phyloP scores from a whole-genome alignment of 148 eudicot genomes.

The Camellia japonica region DNA sequence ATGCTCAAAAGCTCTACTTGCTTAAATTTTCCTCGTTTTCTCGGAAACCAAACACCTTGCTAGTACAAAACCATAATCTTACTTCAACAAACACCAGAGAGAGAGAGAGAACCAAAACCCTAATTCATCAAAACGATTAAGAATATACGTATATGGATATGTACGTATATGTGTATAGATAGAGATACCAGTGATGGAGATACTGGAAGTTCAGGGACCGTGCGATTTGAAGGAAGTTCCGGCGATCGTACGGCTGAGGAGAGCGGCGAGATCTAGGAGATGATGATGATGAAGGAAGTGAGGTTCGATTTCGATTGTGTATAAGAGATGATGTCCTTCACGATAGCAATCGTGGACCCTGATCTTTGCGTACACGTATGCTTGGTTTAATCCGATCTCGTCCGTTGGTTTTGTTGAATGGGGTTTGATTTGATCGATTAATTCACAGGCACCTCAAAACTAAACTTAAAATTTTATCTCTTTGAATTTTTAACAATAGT shows the following conservation, averaged over 20 bases:
- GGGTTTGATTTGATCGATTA: no score
- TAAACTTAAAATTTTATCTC: no score
- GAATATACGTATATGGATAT: neutral
- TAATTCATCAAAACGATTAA: neutral
- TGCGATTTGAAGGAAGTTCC: neutral
- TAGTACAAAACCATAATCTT: neutral
- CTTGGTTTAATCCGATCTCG: neutral
- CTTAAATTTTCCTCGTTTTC: neutral
- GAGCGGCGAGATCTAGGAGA: slow-evolving; percentile 10
- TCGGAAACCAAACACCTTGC: neutral
- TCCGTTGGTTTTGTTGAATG: no score
- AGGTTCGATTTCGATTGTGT: neutral
- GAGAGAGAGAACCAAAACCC: neutral
- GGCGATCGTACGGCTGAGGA: neutral
- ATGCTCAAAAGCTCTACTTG: neutral
- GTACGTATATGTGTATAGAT: neutral
- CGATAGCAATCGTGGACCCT: neutral
- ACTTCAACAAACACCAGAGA: neutral
- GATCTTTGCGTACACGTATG: neutral
- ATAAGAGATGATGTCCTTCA: neutral
- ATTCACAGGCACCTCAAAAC: no score
- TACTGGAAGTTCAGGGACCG: neutral
- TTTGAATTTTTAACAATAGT: no score
- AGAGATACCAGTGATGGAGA: neutral
- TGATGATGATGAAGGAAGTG: neutral